Base-by-base conservation (phyloP, 805 yeast species). In the Torulaspora maleeae region DNA sequence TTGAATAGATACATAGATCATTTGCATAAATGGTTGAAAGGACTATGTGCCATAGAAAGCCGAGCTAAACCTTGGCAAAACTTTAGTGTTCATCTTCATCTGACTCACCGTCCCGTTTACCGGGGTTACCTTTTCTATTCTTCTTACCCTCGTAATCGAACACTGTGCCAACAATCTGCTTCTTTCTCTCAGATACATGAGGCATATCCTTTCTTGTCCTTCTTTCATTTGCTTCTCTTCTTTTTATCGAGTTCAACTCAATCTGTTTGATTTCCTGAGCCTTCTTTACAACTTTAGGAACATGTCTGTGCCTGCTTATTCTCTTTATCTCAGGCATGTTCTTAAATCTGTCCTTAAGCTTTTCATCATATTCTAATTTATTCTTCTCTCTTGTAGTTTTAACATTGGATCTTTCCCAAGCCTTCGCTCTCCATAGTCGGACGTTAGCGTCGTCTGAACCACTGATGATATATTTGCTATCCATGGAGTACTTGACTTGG, bases 381-480 rank as follows among this genome's bases (percentile, higher is more conserved):
- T 82, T 69, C 63, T 93, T 79, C 68, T 87, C 85, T 58, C 85
- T 79, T 8, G 93, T 70, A 2, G 93, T 80, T 68, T 86, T 86
- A 50, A 88, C 83, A 47, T 81, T 81, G 1, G 95, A 75, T 59
- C 97, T 76, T 48, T 87, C 95, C 65, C 85, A 79, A 0, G 97
- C 95, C 46, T 76, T 77, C 8, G 95, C 69, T 67, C 99, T 76
- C 99, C 99, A 93, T 46, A 95, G 58, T 55, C 99, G 76, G 24
- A 95, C 80, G 66, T 95, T 95, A 54, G 96, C 95, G 65, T 93
- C 99, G 66, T 93, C 99, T 1, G 96, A 86, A 15, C 97, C 99
- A 48, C 88, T 79, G 41, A 90, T 68, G 28, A 93, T 79, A 68
- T 88, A 93, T 60, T 83, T 80, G 44, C 95, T 77, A 67, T 93